A percentile compares a stretch with the other conserved stretches of the same genome.
Evolutionary conservation across 2,329 filamentous ascomycete species (phyloP).

Genomic region (Ophiocordyceps robertsii): DNA sequence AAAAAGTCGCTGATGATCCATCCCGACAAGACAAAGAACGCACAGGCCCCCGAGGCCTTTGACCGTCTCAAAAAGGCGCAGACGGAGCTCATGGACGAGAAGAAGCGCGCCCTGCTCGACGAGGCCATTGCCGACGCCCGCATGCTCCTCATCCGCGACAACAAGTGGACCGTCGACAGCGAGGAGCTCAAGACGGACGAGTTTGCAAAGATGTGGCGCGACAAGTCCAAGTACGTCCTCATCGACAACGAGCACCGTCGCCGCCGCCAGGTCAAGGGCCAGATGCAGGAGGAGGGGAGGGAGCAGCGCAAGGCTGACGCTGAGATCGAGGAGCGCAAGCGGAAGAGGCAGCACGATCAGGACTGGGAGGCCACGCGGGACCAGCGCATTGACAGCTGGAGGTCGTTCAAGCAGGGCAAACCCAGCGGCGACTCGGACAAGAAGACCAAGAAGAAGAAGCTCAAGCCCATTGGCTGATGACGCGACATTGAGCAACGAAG

Average conservation of each 20-base stretch:
- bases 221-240: slow-evolving; percentile 80
- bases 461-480: slow-evolving; percentile 44
- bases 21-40: slow-evolving; percentile 92
- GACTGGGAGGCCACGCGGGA: slow-evolving; percentile 93
- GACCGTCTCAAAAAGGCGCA: slow-evolving; percentile 94
- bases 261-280: slow-evolving; percentile 74
- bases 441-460: slow-evolving; percentile 56
- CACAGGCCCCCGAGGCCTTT: slow-evolving; percentile 84
- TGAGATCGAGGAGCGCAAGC: slow-evolving; percentile 66
- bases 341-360: slow-evolving; percentile 83
- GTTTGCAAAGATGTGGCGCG: slow-evolving; percentile 75
- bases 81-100: slow-evolving; percentile 83
- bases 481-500: not conserved
- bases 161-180: slow-evolving; percentile 83
- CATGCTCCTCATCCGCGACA: slow-evolving; percentile 85
- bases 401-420: slow-evolving; percentile 73
- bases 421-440: slow-evolving; percentile 32
- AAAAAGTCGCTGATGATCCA: slow-evolving; percentile 98
- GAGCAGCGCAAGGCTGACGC: slow-evolving; percentile 78
- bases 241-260: slow-evolving; percentile 84
- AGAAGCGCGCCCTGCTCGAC: slow-evolving; percentile 73
- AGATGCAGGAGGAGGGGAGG: slow-evolving; percentile 92
- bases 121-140: slow-evolving; percentile 93
- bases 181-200: slow-evolving; percentile 73
- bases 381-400: slow-evolving; percentile 84